Conservation (phyloP, 2,329 filamentous ascomycete genomes). For the Mycosphaerella arachidis region DNA sequence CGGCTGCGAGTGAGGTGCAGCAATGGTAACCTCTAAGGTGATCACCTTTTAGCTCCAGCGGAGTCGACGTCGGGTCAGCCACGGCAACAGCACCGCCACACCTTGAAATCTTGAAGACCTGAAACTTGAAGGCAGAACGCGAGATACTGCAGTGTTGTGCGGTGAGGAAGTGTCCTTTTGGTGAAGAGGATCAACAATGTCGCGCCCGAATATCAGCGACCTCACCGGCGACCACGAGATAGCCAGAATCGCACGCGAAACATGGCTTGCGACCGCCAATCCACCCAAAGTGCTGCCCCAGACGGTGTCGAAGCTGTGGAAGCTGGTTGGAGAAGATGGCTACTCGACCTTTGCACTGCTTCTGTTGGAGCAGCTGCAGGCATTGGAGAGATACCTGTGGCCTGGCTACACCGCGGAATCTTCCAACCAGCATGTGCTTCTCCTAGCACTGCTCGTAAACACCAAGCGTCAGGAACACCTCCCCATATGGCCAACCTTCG, state of each 20-base stretch:
- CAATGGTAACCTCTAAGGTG: not conserved
- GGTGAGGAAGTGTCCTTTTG: not conserved
- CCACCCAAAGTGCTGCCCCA: slow-evolving; percentile 68
- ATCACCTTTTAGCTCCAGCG: not conserved
- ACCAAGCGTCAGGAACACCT: slow-evolving; percentile 84
- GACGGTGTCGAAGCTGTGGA: slow-evolving; percentile 85
- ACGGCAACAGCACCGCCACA: not conserved
- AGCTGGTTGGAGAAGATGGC: slow-evolving; percentile 72
- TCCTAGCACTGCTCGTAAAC: slow-evolving; percentile 81
- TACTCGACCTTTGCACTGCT: slow-evolving; percentile 76
- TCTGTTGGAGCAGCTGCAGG: slow-evolving; percentile 82
- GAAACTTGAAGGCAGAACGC: not conserved
- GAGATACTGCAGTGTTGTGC: not conserved
- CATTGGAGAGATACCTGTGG: slow-evolving; percentile 92
- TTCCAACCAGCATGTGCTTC: slow-evolving; percentile 84
- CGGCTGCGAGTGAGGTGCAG: not conserved
- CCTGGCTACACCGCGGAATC: slow-evolving; percentile 75
- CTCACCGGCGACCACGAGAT: slow-evolving; percentile 63
- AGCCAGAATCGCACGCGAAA: slow-evolving; percentile 69
- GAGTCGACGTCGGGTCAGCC: not conserved
- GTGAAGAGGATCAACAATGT: slow-evolving; percentile 13
- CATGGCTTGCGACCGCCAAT: slow-evolving; percentile 71
- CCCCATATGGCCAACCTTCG: slow-evolving; percentile 82
- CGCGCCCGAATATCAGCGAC: slow-evolving; percentile 63
- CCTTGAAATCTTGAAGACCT: not conserved